phyloP scores from a whole-genome alignment of 805 yeast genomes.

The Kockiozyma suomiensis region DNA sequence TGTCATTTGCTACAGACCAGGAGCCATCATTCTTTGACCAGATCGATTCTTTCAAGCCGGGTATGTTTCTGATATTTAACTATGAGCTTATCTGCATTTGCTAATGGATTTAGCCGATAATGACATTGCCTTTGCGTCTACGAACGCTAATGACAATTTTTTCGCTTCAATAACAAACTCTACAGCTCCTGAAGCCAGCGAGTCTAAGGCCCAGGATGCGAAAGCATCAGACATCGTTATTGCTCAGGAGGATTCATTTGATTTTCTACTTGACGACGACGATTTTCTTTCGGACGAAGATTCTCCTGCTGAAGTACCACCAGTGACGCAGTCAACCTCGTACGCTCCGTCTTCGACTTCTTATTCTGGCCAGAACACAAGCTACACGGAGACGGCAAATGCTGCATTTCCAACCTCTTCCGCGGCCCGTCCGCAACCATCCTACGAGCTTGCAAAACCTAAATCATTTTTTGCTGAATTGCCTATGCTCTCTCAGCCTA shows the following conservation, averaged over 20 bases:
- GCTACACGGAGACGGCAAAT: background rate
- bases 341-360: background rate
- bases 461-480: conserved; percentile 25
- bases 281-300: conserved; percentile 32
- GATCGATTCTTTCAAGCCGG: background rate
- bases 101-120: background rate
- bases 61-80: background rate
- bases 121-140: conserved; percentile 1
- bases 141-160: conserved; percentile 8
- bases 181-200: background rate
- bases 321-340: background rate
- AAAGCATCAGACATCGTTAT: background rate
- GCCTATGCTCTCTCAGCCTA: conserved; percentile 19
- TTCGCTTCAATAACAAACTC: conserved; percentile 4
- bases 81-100: background rate
- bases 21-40: conserved; percentile 1
- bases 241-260: conserved; percentile 15
- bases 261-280: conserved; percentile 29
- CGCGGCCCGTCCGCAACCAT: background rate
- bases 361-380: background rate
- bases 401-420: background rate
- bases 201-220: background rate
- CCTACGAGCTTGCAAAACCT: background rate
- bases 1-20: background rate
- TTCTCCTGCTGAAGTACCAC: background rate